Evolutionary conservation across 495 filamentous ascomycete species (phyloP).

Genomic region (Podospora pseudopauciseta): DNA sequence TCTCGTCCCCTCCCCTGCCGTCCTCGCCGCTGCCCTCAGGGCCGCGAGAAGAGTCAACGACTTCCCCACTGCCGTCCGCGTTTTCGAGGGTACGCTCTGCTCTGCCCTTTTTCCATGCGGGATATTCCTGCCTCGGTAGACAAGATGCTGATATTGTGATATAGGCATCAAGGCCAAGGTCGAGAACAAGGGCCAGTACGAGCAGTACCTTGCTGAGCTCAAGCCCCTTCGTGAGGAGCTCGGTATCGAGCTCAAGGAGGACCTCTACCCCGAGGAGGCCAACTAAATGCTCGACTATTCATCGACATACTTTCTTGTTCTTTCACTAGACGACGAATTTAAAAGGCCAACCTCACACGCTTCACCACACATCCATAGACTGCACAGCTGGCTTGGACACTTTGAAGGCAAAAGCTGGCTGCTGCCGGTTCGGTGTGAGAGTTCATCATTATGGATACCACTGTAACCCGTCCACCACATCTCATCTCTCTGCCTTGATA

Average conservation of each 20-base stretch:
- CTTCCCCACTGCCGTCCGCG: constrained; percentile 93
- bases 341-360: not conserved
- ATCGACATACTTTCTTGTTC: not conserved
- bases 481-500: not conserved
- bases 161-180: constrained; percentile 98
- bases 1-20: constrained; percentile 90
- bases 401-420: not conserved
- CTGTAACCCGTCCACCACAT: not conserved
- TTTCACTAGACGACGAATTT: not conserved
- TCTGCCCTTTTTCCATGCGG: constrained; percentile 6
- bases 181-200: constrained; percentile 94
- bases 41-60: constrained; percentile 96
- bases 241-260: constrained; percentile 86
- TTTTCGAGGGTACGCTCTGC: constrained; percentile 80
- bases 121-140: constrained; percentile 10
- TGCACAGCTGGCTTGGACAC: not conserved
- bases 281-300: constrained; percentile 19
- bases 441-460: not conserved
- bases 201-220: constrained; percentile 93
- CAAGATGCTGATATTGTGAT: constrained; percentile 1
- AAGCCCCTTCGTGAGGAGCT: constrained; percentile 90
- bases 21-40: constrained; percentile 84
- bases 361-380: not conserved
- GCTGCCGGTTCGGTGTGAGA: not conserved
- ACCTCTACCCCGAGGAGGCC: constrained; percentile 75